Evolutionary conservation across 2,329 filamentous ascomycete species (phyloP), one percentile per base, ranked within the genome.

Genomic region (Periglandula ipomoeae): DNA sequence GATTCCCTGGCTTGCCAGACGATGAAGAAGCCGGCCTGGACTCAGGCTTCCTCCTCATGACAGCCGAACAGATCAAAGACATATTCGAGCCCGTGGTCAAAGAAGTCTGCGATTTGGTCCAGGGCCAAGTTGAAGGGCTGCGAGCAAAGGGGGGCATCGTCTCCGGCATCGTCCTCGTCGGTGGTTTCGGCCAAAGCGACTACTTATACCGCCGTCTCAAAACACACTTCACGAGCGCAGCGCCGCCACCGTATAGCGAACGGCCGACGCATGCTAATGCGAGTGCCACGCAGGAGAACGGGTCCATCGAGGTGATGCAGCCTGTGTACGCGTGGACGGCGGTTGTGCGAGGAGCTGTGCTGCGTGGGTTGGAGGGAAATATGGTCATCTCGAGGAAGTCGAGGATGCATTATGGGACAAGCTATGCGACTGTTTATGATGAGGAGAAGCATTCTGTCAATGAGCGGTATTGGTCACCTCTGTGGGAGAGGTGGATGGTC

Each of bases 401-500:
- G 43, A 75, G 86, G 54, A 86, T 83, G 76, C 81, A 87, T 61
- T 90, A 91, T 60, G 87, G 87, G 22, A 89, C 85, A 5, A 86
- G 81, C 22, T 90, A 90, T 64, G 86, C 87, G 0, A 90, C 86
- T 0, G 83, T 87, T 0, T 91, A 87, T 61, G 85, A 90, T 55
- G 84, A 87, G 59, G 74, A 78, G 44, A 86, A 84, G 61, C 87
- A 91, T 62, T 78, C 79, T 3, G 78, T 87, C 5, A 78, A 73
- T 39, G 86, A 89, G 63, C 70, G 85, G 45, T 90, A 90, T 60
- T 90, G 85, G 85, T 85, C 81, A 55, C 85, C 84, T 5, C 64
- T 89, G 22, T 89, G 85, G 85, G 85, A 89, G 67, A 68, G 85
- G 44, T 89, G 84, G 85, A 89, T 89, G 85, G 85, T 90, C 6